Evolutionary conservation across 495 filamentous ascomycete species (phyloP), one percentile per base, ranked within the genome.

Genomic region (Pyrenula massariospora): DNA sequence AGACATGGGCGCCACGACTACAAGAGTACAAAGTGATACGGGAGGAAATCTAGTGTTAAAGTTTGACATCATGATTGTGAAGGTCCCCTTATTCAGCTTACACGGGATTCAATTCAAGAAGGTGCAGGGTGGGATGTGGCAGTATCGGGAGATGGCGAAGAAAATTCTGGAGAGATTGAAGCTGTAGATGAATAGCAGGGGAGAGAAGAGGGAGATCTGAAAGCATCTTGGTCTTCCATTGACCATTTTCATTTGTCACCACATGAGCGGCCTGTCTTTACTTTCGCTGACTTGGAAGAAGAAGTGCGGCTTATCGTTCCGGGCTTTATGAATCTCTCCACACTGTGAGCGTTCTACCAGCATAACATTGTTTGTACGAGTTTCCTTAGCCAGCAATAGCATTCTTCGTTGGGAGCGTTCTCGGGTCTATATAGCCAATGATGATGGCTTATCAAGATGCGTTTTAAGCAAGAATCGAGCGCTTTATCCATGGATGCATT

Each of bases 101-200:
- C 91, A 97, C 63, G 93, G 93, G 48, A 89, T 99, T 53, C 93
- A 99, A 69, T 99, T 99, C 76, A 99, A 99, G 78, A 89, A 92
- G 69, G 84, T 97, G 50, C 83, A 88, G 24, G 95, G 93, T 3
- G 88, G 91, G 47, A 96, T 93, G 59, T 96, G 91, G 91, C 91
- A 96, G 70, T 99, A 96, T 66, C 95, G 96, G 73, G 88, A 89
- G 59, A 90, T 97, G 88, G 93, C 93, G 49, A 89, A 94, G 68
- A 88, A 88, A 65, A 97, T 99, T 66, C 73, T 99, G 60, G 80
- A 86, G 63, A 91, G 92, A 62, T 68, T 99, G 65, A 81, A 88
- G 66, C 78, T 98, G 58, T 96, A 70, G n/a, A 42, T 42, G 15
- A 15, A 42, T 15, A 42, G 31, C 15, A 15, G 15, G 15, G 31